These are phyloP conservation scores for Entonaema liquescens DNA, from an alignment of 495 filamentous ascomycete species.

Conservation along the genomic window DNA sequence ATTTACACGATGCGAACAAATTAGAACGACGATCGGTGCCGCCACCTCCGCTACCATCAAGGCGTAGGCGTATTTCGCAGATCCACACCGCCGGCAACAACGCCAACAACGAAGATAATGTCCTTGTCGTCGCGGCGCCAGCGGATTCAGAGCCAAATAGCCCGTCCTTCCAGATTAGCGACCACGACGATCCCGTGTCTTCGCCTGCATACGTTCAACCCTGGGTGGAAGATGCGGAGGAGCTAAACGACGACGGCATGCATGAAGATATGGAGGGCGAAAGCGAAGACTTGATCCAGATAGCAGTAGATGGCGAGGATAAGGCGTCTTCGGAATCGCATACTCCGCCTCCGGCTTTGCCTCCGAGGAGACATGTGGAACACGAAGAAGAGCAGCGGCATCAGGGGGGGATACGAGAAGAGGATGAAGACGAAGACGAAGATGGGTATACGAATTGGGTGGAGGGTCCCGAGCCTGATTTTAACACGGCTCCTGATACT, in stretches of 20 bases:
- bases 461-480: conserved; percentile 39
- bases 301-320: conserved; percentile 2
- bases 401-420: conserved; percentile 10
- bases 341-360: conserved; percentile 12
- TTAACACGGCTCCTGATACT: background rate
- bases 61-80: conserved; percentile 40
- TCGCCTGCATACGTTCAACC: conserved; percentile 50
- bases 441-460: conserved; percentile 44
- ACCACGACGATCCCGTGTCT: conserved; percentile 6
- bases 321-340: background rate
- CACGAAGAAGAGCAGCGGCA: background rate
- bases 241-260: conserved; percentile 19
- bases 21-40: conserved; percentile 53
- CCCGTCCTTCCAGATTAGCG: conserved; percentile 43
- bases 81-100: conserved; percentile 38
- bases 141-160: conserved; percentile 65
- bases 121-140: conserved; percentile 69
- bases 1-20: conserved; percentile 35
- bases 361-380: conserved; percentile 13
- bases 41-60: conserved; percentile 49
- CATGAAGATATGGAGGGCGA: background rate
- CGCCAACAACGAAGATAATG: conserved; percentile 52
- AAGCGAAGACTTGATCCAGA: conserved; percentile 31
- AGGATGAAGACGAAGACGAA: conserved; percentile 39
- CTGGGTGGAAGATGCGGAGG: conserved; percentile 55